Conservation (phyloP, 495 filamentous ascomycete genomes). For the Lepraria neglecta region DNA sequence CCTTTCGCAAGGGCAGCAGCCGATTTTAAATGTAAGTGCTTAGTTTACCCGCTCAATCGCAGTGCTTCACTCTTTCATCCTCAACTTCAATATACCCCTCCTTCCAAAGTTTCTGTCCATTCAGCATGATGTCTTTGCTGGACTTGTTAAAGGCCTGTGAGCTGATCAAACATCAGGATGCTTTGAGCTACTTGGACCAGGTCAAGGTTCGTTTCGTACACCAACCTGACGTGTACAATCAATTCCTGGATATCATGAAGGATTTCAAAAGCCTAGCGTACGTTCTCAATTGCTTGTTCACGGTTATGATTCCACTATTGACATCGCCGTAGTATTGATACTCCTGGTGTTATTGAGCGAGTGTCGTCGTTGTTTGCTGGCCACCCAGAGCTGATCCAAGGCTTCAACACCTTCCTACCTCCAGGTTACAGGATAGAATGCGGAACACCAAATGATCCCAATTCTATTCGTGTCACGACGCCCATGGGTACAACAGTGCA, state of each 20-base stretch:
- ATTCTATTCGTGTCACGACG: constrained; percentile 93
- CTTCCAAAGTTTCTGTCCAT: background rate
- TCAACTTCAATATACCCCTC: background rate
- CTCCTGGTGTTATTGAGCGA: constrained; percentile 93
- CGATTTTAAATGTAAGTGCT: constrained; percentile 73
- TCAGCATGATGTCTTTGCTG: background rate
- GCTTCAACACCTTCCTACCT: constrained; percentile 97
- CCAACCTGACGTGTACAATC: constrained; percentile 96
- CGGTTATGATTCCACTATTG: background rate
- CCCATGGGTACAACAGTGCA: constrained; percentile 68
- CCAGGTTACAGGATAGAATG: constrained; percentile 98
- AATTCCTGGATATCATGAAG: constrained; percentile 99
- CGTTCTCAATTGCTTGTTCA: background rate
- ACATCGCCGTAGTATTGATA: constrained; percentile 60
- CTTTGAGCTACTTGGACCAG: constrained; percentile 94
- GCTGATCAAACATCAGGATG: constrained; percentile 56
- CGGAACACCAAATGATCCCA: constrained; percentile 81
- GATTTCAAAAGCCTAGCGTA: constrained; percentile 96
- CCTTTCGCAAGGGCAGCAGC: constrained; percentile 79
- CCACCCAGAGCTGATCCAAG: constrained; percentile 93
- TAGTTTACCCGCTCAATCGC: background rate
- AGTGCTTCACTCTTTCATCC: background rate
- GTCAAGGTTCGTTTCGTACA: constrained; percentile 98
- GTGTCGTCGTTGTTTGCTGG: constrained; percentile 96
- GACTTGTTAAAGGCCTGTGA: constrained; percentile 22